Base-by-base conservation (phyloP, 2,329 filamentous ascomycete species). In the Sordariomycetes sp. region DNA sequence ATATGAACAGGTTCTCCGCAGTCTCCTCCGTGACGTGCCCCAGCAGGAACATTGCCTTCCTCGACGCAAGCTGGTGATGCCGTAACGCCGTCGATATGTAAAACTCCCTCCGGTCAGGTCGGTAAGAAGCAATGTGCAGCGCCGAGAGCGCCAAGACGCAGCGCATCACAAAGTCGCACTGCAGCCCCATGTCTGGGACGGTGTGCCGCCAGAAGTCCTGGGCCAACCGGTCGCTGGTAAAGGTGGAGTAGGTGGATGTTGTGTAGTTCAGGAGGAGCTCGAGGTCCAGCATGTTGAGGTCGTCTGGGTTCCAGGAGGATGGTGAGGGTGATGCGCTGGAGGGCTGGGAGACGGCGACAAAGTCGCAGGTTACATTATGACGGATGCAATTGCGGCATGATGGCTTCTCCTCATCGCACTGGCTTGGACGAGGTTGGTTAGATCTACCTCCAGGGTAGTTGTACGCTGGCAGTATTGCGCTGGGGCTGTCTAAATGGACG, bases 241-340 rank as follows among this genome's bases (percentile, higher is more conserved):
- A 64, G 0, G 76, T 79, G n/a, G 70, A 66, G 55, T 70, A 72
- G 1, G 78, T 81, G 12, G 71, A 72, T 0, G 71, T 75, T 52
- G 70, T 72, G 60, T 72, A 81, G 64, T 81, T 76, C 61, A 80
- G 76, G 7, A 81, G 67, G 1, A 81, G 70, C 61, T 80, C 76
- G 10, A 80, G 68, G 52, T 80, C 75, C 10, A 72, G 62, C 1
- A 76, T 61, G 25, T 73, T 72, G 0, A 76, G 78, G 15, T 69
- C 66, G 55, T 70, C 57, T 17, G 59, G 55, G 32, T 62, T 54
- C 24, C 60, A 17, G 45, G 54, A 25, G 52, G 54, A 15, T 12
- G 60, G 59, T 45, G 54, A 56, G n/a, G 57, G 55, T 10, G 17
- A 58, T 32, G 60, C 60, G 2, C 61, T 15, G 60, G 59, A 58